phyloP scores from a whole-genome alignment of 495 filamentous ascomycete species.

The Neurospora sp. region DNA sequence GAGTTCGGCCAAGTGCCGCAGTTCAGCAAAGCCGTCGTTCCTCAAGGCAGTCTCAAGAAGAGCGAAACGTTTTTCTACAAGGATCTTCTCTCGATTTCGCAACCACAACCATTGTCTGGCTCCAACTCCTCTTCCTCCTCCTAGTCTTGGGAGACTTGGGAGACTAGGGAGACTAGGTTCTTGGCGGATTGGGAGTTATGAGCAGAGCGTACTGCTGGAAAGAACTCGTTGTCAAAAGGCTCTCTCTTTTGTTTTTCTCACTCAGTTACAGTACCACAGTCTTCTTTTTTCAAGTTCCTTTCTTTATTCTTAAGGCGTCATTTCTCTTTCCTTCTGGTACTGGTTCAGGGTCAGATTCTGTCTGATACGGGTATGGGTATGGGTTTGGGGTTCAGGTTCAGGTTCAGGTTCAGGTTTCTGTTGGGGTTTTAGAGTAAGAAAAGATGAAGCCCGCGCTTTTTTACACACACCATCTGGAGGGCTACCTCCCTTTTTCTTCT shows the following conservation, averaged over 20 bases:
- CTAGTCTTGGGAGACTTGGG: background rate
- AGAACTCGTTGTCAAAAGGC: too few species aligned
- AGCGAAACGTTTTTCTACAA: slow-evolving; percentile 34
- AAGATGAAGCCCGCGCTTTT: background rate
- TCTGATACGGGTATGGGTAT: too few species aligned
- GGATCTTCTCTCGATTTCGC: slow-evolving; percentile 9
- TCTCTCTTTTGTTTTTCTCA: too few species aligned
- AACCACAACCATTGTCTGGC: background rate
- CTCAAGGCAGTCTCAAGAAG: slow-evolving; percentile 15
- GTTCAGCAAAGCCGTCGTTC: slow-evolving; percentile 16
- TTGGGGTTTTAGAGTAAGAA: too few species aligned
- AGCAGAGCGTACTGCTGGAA: too few species aligned
- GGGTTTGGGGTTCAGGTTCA: too few species aligned
- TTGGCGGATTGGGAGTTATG: too few species aligned
- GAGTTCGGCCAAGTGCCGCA: slow-evolving; percentile 28
- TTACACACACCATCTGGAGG: background rate
- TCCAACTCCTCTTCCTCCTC: background rate
- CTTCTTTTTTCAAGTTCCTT: background rate
- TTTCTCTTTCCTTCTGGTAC: too few species aligned
- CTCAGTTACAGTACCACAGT: too few species aligned
- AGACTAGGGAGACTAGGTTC: background rate
- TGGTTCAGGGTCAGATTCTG: too few species aligned
- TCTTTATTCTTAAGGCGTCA: too few species aligned
- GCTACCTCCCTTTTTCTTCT: background rate
- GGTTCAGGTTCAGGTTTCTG: too few species aligned